Evolutionary conservation across 2,329 filamentous ascomycete genomes (phyloP), one percentile per base, ranked within the genome.

Genomic region (Trichophyton verrucosum): DNA sequence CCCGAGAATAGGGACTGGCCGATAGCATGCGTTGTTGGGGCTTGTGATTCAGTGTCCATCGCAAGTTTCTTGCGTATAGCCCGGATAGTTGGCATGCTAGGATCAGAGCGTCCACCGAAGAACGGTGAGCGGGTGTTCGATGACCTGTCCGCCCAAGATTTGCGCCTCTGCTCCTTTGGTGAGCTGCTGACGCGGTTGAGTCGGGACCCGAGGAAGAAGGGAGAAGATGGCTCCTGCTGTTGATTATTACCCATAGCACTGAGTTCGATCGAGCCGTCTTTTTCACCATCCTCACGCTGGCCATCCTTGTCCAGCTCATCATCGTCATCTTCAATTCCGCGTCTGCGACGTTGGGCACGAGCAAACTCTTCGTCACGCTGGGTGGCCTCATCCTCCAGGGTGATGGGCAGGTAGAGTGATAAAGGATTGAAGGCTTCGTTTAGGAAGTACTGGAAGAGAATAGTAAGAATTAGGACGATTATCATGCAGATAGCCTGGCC

Each of bases 341-440:
- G 82, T 7, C 87, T 85, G 22, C 79, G 79, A 61, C 86, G 84
- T 70, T 95, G 90, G 2, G 86, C 86, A 55, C 87, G 81, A 66
- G 90, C 86, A 70, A 97, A 99, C 44, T 88, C 89, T 68, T 92
- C 85, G 66, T 99, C 94, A 5, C 92, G 86, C n/a, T 89, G 77
- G 0, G 94, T 89, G 2, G 94, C 94, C 70, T 96, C 92, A 65
- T 97, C 94, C 72, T 99, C 94, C 60, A 97, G 85, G 0, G 92
- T 97, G 65, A 97, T 95, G 0, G 94, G 94, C 2, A 99, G 78
- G 68, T 96, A 96, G 44, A 87, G 84, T 70, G 95, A 86, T 8
- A 99, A 80, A 2, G 94, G 92, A 0, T 83, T 83, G 66, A 99
- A 97, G 0, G 91, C 88, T 60, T 79, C 77, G 72, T 96, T 96